phyloP scores from a whole-genome alignment of 176 grass and related monocot species.

The Hyparrhenia diplandra region DNA sequence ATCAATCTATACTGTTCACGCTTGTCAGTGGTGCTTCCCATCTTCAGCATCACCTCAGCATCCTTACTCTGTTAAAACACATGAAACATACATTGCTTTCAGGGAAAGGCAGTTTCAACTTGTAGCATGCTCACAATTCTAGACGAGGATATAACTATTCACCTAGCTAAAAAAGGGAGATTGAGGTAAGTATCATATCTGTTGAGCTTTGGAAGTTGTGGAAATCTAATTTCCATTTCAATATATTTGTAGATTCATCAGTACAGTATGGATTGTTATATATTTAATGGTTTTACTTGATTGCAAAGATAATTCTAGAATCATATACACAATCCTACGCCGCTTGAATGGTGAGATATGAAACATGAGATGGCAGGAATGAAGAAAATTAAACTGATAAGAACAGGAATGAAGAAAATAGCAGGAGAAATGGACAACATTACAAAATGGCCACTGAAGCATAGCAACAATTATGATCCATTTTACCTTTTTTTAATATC shows the following conservation, averaged over 20 bases:
- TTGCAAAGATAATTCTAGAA: background rate
- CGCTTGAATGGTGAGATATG: background rate
- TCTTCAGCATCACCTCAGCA: slow-evolving; percentile 96
- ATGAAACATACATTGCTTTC: background rate
- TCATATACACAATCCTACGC: background rate
- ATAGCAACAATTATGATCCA: background rate
- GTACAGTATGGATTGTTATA: background rate
- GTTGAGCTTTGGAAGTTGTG: background rate
- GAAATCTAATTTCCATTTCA: background rate
- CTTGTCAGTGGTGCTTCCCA: slow-evolving; percentile 93
- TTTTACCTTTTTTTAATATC: background rate
- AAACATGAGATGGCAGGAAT: background rate
- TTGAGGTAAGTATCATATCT: background rate
- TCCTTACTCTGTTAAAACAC: slow-evolving; percentile 74
- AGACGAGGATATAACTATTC: background rate
- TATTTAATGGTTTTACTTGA: background rate
- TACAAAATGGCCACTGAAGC: background rate
- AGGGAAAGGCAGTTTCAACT: background rate
- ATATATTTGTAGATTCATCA: background rate
- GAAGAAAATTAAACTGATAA: no score
- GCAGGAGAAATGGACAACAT: background rate
- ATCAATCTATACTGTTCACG: slow-evolving; percentile 93
- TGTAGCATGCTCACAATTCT: background rate
- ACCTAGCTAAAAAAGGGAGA: background rate
- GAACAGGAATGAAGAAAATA: background rate